Conservation (phyloP, 2,329 filamentous ascomycete species). For the Cladosporium sp. region DNA sequence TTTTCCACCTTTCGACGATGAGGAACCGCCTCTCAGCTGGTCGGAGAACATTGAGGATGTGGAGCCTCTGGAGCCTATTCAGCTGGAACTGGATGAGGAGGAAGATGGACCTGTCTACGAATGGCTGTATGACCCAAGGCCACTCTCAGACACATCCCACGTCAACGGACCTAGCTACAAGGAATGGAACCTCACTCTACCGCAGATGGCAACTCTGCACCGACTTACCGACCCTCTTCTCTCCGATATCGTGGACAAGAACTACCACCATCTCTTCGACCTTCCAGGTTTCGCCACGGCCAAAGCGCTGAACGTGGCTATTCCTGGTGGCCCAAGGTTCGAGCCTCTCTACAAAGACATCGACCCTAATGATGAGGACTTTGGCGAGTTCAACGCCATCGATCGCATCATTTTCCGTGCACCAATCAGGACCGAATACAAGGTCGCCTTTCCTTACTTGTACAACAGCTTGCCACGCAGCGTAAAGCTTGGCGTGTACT, state of each 20-base stretch:
- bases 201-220: constrained; percentile 95
- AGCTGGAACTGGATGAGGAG: constrained; percentile 94
- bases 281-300: constrained; percentile 92
- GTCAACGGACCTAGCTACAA: constrained; percentile 98
- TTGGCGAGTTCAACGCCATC: constrained; percentile 99
- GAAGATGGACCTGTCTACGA: constrained; percentile 90
- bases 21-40: constrained; percentile 96
- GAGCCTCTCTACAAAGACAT: constrained; percentile 98
- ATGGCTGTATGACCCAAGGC: constrained; percentile 96
- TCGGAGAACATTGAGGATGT: constrained; percentile 99
- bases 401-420: constrained; percentile 98
- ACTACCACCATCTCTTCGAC: constrained; percentile 98
- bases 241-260: constrained; percentile 90
- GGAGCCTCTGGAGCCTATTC: constrained; percentile 93
- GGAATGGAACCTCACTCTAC: constrained; percentile 86
- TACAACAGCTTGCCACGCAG: constrained; percentile 97
- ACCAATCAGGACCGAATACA: constrained; percentile 91
- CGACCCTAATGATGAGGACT: constrained; percentile 97
- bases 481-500: constrained; percentile 91
- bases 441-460: constrained; percentile 89
- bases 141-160: constrained; percentile 85
- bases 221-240: constrained; percentile 87
- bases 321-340: constrained; percentile 95
- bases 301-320: constrained; percentile 94
- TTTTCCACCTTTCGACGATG: constrained; percentile 97